Percentiles rank a stretch among this genome's conserved stretches.
These are phyloP conservation scores for Termitomyces heimii DNA, from an alignment of 768 basidiomycete genomes.

Conservation along the genomic window DNA sequence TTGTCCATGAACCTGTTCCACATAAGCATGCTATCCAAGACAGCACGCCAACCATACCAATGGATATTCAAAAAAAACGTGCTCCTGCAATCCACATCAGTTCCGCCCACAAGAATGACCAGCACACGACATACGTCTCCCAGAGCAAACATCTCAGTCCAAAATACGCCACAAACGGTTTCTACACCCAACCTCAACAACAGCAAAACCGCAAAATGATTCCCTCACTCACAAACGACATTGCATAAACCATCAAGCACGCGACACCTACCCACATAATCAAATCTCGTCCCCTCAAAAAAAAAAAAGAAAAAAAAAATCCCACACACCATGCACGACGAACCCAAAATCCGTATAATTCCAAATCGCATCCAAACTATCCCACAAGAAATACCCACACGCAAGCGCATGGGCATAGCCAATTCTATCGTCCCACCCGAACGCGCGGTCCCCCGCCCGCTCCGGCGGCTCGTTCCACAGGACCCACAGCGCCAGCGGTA, in stretches of 20 bases:
- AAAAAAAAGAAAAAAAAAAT: too few species aligned
- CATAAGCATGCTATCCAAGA: neutral
- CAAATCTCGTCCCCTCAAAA: too few species aligned
- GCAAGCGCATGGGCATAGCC: conserved; percentile 64
- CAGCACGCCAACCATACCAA: conserved; percentile 42
- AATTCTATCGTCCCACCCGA: conserved; percentile 62
- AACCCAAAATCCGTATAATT: conserved; percentile 72
- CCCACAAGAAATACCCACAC: conserved; percentile 86
- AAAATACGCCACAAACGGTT: conserved; percentile 77
- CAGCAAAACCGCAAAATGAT: neutral
- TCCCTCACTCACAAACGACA: conserved; percentile 69
- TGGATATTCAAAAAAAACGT: conserved; percentile 88
- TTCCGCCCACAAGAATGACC: neutral
- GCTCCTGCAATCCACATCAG: conserved; percentile 35
- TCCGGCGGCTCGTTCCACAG: conserved; percentile 34
- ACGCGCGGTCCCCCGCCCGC: conserved; percentile 58
- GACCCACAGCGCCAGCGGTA: conserved; percentile 55
- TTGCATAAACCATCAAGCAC: conserved; percentile 59
- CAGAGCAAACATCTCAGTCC: conserved; percentile 74
- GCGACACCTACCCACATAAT: conserved; percentile 53
- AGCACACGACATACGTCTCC: conserved; percentile 52
- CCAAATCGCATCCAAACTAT: conserved; percentile 61
- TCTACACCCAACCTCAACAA: conserved; percentile 25
- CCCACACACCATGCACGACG: conserved; percentile 61
- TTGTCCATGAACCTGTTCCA: conserved; percentile 68